Evolutionary conservation across 208 protist genomes (phyloP).

Genomic region (Crithidia expoeki): DNA sequence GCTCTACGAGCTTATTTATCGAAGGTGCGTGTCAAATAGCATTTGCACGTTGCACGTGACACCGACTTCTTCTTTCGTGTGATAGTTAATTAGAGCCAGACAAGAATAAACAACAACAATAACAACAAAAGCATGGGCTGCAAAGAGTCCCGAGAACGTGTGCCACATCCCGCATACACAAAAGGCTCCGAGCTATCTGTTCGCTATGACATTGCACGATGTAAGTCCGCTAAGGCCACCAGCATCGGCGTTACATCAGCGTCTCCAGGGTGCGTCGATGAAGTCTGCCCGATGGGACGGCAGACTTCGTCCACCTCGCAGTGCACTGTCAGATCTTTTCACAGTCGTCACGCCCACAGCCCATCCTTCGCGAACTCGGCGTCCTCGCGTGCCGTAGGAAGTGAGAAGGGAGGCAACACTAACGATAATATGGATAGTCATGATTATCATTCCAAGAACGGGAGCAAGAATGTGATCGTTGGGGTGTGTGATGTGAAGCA

Average conservation of each 20-base stretch:
- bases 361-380: neutral
- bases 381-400: neutral
- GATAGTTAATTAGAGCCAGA: too few species aligned
- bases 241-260: neutral
- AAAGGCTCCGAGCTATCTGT: neutral
- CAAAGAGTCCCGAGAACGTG: conserved; percentile 5
- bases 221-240: neutral
- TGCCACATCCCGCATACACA: neutral
- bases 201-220: neutral
- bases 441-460: neutral
- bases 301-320: conserved; percentile 5
- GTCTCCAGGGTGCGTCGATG: neutral
- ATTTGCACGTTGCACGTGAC: too few species aligned
- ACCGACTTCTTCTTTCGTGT: too few species aligned
- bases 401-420: neutral
- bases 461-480: neutral
- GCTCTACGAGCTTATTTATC: too few species aligned
- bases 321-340: neutral
- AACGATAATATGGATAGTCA: neutral
- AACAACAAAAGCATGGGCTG: conserved; percentile 12
- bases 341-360: neutral
- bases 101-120: neutral
- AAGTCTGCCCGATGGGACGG: neutral
- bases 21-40: too few species aligned
- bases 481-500: too few species aligned